Conservation (phyloP, 1,139 yeast species). For the Diutina rugosa region DNA sequence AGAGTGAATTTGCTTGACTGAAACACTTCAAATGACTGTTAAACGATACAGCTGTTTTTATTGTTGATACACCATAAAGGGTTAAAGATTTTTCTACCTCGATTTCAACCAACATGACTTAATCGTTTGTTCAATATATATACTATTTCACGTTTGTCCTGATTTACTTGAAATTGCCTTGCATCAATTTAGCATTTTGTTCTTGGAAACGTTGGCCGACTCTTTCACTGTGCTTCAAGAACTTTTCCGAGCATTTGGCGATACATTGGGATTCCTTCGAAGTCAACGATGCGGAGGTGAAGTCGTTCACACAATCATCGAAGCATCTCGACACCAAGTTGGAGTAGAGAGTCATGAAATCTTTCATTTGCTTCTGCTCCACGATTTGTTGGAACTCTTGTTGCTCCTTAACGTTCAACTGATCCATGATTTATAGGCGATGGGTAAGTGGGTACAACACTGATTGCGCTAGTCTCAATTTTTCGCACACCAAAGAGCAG, state of each 20-base stretch:
- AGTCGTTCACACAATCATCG: slow-evolving; percentile 94
- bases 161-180: slow-evolving; percentile 9
- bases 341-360: slow-evolving; percentile 93
- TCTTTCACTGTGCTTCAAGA: slow-evolving; percentile 95
- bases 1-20: too few relatives aligned
- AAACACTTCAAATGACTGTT: too few relatives aligned
- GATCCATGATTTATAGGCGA: slow-evolving; percentile 38
- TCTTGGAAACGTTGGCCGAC: slow-evolving; percentile 99
- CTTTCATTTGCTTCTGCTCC: slow-evolving; percentile 97
- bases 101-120: background rate
- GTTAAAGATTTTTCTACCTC: background rate
- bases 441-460: background rate
- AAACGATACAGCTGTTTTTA: too few relatives aligned
- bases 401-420: slow-evolving; percentile 82
- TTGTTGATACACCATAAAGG: too few relatives aligned
- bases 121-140: background rate
- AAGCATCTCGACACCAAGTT: slow-evolving; percentile 93
- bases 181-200: slow-evolving; percentile 37
- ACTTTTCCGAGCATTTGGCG: slow-evolving; percentile 89
- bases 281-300: slow-evolving; percentile 82
- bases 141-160: background rate
- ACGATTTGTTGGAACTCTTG: slow-evolving; percentile 92
- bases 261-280: slow-evolving; percentile 78
- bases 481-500: background rate
- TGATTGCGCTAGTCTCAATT: background rate